Base-by-base conservation (phyloP, 148 eudicot genomes). In the Suaeda aralocaspica region DNA sequence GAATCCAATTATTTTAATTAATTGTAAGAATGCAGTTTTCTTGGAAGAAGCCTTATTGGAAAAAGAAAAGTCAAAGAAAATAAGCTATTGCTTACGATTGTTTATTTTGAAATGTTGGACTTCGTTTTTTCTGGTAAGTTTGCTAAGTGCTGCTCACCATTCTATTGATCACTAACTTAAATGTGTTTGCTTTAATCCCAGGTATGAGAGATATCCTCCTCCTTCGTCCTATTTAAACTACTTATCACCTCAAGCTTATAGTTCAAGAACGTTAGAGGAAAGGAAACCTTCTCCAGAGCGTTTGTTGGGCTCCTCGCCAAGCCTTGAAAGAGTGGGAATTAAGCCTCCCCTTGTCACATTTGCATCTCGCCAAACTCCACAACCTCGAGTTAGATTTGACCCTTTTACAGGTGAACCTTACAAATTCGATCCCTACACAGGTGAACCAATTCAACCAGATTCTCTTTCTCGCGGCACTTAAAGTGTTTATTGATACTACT, bases 351-450 rank as follows among this genome's bases (percentile, higher is more conserved):
- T 52, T 61, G n/a, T 69, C 41, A 57, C 74, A 26, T 61, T 50
- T 55, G 59, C 73, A 34, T 74, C 78, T 69, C 81, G 62, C 41
- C 84, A 76, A 72, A 67, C 80, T 9, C 34, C 81, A 18, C 80
- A 85, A 28, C 69, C 79, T 56, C 90, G 67, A 52, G 79, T 86
- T 39, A 85, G 85, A 67, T 89, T 87, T 74, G 95, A 89, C 50
- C 91, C 95, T n/a, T 89, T 52, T 45, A 89, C 95, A 0, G 91
- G 91, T 18, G 84, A 84, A 68, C 89, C 95, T 39, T 89, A 86
- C 80, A 89, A 87, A 67, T 89, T 89, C 44, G 95, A 89, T 63
- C 94, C 95, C n/a, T 89, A 81, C 67, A 89, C 95, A 0, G 95
- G 95, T n/a, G 91, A 87, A 66, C 95, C 89, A 30, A 86, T 89